Conservation (phyloP, 2,329 filamentous ascomycete genomes). For the Epichloe gansuensis region DNA sequence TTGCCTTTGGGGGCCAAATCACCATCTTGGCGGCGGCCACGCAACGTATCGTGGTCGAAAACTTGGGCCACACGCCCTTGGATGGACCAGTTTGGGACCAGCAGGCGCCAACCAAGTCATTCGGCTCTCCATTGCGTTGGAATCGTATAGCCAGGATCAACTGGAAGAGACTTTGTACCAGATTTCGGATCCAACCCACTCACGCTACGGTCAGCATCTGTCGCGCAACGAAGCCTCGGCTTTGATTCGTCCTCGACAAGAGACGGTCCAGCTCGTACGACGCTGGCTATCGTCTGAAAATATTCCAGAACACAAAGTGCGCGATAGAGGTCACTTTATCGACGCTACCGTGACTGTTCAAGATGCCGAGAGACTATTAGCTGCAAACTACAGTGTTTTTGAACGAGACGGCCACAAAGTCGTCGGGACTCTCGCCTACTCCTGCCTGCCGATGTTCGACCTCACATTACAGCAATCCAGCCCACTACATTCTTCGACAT, state of each 20-base stretch:
- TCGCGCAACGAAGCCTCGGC: slow-evolving; percentile 34
- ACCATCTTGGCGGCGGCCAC: not conserved
- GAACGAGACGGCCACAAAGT: slow-evolving; percentile 27
- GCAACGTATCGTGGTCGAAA: slow-evolving; percentile 9
- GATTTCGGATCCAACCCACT: slow-evolving; percentile 35
- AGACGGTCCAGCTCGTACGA: slow-evolving; percentile 27
- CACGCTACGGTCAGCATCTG: slow-evolving; percentile 37
- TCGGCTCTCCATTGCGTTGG: slow-evolving; percentile 20
- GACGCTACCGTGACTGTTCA: slow-evolving; percentile 28
- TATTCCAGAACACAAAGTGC: slow-evolving; percentile 23
- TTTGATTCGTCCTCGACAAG: slow-evolving; percentile 31
- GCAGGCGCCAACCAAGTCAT: slow-evolving; percentile 11
- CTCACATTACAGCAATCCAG: slow-evolving; percentile 32
- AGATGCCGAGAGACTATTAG: slow-evolving; percentile 32
- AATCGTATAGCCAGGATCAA: slow-evolving; percentile 11
- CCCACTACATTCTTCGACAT: slow-evolving; percentile 29
- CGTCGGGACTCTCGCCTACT: slow-evolving; percentile 26
- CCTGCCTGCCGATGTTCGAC: slow-evolving; percentile 22
- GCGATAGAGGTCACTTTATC: slow-evolving; percentile 26
- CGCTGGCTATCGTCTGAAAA: slow-evolving; percentile 32
- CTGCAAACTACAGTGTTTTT: slow-evolving; percentile 31
- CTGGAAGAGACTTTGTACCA: slow-evolving; percentile 33
- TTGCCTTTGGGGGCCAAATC: not conserved
- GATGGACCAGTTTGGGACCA: slow-evolving; percentile 13
- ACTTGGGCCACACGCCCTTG: slow-evolving; percentile 10